phyloP scores from a whole-genome alignment of 1,284 basidiomycete species.

The Gomphus bonarii region DNA sequence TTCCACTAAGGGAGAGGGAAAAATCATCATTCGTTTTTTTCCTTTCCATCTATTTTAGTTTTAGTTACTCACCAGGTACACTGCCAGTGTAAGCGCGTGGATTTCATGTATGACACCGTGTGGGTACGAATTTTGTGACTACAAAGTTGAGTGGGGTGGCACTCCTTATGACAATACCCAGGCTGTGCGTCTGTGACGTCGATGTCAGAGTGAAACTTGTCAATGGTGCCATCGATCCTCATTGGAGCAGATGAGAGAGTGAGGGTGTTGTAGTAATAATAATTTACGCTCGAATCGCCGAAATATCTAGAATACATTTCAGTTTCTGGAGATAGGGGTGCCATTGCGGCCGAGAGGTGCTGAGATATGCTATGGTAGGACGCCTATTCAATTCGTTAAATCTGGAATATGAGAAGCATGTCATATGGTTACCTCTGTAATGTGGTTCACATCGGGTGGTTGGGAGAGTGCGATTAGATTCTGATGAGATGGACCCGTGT shows the following conservation, averaged over 20 bases:
- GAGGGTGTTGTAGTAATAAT: not conserved
- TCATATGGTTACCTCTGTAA: too few species aligned
- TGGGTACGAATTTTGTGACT: not conserved
- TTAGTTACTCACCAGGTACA: not conserved
- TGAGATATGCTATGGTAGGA: not conserved
- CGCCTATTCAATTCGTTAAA: too few species aligned
- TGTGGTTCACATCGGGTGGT: too few species aligned
- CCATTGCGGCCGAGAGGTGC: not conserved
- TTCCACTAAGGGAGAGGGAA: not conserved
- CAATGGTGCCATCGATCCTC: not conserved
- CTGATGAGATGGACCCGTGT: too few species aligned
- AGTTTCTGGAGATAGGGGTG: not conserved
- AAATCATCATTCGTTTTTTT: not conserved
- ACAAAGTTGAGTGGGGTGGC: not conserved
- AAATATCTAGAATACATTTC: not conserved
- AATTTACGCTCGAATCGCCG: not conserved
- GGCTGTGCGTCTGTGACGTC: not conserved
- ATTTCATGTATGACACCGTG: not conserved
- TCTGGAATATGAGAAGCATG: too few species aligned
- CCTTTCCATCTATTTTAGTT: too few species aligned
- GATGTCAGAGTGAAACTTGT: not conserved
- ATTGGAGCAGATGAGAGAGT: not conserved
- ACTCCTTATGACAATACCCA: not conserved
- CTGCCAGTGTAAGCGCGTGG: not conserved
- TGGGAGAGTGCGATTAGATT: too few species aligned